Evolutionary conservation across 805 yeast genomes (phyloP).

Genomic region (Cyberlindnera mississippiensis): DNA sequence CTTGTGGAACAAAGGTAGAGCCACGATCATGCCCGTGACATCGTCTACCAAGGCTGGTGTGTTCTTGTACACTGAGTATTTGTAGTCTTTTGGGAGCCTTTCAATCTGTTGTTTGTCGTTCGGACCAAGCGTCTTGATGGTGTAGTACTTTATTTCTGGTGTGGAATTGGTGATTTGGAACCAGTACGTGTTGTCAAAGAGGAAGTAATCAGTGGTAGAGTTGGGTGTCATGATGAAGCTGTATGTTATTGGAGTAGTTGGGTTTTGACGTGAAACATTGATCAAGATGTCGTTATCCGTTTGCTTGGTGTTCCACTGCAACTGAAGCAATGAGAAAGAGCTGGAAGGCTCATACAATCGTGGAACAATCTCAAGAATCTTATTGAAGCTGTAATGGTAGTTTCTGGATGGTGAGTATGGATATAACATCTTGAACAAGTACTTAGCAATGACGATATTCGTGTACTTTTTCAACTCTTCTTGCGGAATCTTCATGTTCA

Average conservation of each 20-base stretch:
- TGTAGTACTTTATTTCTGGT: slow-evolving; percentile 5
- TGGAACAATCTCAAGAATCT: slow-evolving; percentile 13
- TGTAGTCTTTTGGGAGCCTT: slow-evolving; percentile 13
- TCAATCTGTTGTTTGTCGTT: slow-evolving; percentile 12
- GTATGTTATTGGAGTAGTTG: slow-evolving; percentile 9
- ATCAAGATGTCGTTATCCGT: slow-evolving; percentile 3
- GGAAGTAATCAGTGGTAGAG: slow-evolving; percentile 31
- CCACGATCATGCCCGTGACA: slow-evolving; percentile 9
- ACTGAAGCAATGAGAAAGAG: slow-evolving; percentile 21
- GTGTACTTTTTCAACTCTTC: slow-evolving; percentile 15
- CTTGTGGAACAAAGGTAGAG: slow-evolving; percentile 13
- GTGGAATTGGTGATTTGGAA: slow-evolving; percentile 21
- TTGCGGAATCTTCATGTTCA: slow-evolving; percentile 20
- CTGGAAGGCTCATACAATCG: slow-evolving; percentile 3
- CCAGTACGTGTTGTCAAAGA: slow-evolving; percentile 42
- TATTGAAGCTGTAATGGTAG: slow-evolving; percentile 24
- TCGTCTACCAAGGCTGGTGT: slow-evolving; percentile 22
- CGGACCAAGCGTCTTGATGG: slow-evolving; percentile 14
- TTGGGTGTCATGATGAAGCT: slow-evolving; percentile 10
- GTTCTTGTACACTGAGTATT: slow-evolving; percentile 14
- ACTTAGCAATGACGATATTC: slow-evolving; percentile 23
- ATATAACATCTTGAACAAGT: slow-evolving; percentile 26
- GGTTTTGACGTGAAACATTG: slow-evolving; percentile 20
- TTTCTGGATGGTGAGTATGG: slow-evolving; percentile 28
- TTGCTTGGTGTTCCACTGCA: slow-evolving; percentile 21